phyloP scores from a whole-genome alignment of 129 eudicot genomes.

The Gnaphalium uliginosum region DNA sequence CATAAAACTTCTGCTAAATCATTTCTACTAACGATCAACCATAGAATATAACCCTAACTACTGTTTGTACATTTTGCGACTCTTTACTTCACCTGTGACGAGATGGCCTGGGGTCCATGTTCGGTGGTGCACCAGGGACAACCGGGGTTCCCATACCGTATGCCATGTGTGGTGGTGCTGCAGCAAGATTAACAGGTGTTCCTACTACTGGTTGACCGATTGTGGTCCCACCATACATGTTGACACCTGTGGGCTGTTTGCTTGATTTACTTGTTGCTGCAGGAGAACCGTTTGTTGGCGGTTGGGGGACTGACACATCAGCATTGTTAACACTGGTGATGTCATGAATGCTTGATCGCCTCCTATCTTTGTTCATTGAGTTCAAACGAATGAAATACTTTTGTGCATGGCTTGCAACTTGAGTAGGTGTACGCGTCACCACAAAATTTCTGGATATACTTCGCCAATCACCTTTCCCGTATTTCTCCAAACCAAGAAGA shows the following conservation, averaged over 20 bases:
- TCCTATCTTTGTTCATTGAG: constrained; percentile 85
- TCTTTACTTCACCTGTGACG: constrained; percentile 32
- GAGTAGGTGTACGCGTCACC: constrained; percentile 89
- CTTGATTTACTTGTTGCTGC: constrained; percentile 39
- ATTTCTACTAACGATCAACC: constrained; percentile 36
- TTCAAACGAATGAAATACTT: constrained; percentile 86
- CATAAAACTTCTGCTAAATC: constrained; percentile 23
- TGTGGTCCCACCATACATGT: constrained; percentile 62
- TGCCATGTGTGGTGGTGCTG: constrained; percentile 46
- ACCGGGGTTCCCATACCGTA: constrained; percentile 56
- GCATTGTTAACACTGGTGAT: constrained; percentile 71
- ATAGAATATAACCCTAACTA: constrained; percentile 33
- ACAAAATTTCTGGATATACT: constrained; percentile 86
- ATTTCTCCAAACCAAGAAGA: constrained; percentile 91
- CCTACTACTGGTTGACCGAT: constrained; percentile 88
- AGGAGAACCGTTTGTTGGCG: constrained; percentile 53
- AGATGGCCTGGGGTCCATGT: constrained; percentile 44
- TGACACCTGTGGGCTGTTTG: constrained; percentile 46
- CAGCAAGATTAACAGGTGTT: constrained; percentile 61
- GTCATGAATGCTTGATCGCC: constrained; percentile 94
- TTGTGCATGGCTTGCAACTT: constrained; percentile 95
- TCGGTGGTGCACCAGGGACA: constrained; percentile 35
- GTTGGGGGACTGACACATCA: constrained; percentile 69
- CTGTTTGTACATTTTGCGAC: constrained; percentile 33
- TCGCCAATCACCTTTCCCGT: constrained; percentile 97